Percentiles rank a stretch among this genome's conserved stretches.
Conservation (phyloP, 192 early-diverging fungal species). For the Entomortierella beljakovae region DNA sequence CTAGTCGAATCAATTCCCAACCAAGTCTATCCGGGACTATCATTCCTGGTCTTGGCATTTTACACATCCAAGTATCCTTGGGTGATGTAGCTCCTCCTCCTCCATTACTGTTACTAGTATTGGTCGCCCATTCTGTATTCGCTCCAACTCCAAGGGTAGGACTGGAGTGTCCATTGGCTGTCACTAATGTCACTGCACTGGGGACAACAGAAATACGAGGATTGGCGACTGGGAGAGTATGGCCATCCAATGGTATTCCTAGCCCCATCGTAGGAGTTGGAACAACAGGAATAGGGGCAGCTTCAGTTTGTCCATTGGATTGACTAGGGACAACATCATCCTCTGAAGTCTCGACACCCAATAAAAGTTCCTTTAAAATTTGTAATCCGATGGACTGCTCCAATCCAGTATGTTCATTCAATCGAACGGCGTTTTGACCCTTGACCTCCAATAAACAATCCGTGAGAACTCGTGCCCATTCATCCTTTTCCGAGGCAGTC, state of each 20-base stretch:
- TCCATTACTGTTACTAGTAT: not conserved
- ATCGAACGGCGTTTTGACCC: conserved; percentile 39
- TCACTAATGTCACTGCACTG: not conserved
- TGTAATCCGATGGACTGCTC: conserved; percentile 62
- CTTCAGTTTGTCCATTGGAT: conserved; percentile 9
- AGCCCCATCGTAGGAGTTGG: conserved; percentile 16
- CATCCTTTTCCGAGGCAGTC: conserved; percentile 38
- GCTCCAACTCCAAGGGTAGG: conserved; percentile 26
- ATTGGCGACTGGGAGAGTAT: not conserved
- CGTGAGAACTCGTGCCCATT: conserved; percentile 43
- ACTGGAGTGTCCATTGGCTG: conserved; percentile 9
- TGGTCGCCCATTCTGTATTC: conserved; percentile 16
- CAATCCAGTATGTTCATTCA: conserved; percentile 50
- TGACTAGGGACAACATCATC: conserved; percentile 36
- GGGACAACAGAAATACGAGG: conserved; percentile 1
- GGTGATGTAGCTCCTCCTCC: not conserved
- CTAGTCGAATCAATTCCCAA: conserved; percentile 61
- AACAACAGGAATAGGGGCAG: conserved; percentile 2
- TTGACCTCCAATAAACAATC: conserved; percentile 37
- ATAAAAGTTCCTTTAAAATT: conserved; percentile 58
- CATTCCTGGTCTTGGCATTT: conserved; percentile 41
- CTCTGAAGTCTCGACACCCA: conserved; percentile 54
- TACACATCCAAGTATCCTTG: conserved; percentile 44
- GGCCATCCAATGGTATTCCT: conserved; percentile 37
- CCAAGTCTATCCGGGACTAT: conserved; percentile 49